Evolutionary conservation across 1,284 basidiomycete genomes (phyloP), one percentile per base, ranked within the genome.

Genomic region (Anthracocystis walkeri): DNA sequence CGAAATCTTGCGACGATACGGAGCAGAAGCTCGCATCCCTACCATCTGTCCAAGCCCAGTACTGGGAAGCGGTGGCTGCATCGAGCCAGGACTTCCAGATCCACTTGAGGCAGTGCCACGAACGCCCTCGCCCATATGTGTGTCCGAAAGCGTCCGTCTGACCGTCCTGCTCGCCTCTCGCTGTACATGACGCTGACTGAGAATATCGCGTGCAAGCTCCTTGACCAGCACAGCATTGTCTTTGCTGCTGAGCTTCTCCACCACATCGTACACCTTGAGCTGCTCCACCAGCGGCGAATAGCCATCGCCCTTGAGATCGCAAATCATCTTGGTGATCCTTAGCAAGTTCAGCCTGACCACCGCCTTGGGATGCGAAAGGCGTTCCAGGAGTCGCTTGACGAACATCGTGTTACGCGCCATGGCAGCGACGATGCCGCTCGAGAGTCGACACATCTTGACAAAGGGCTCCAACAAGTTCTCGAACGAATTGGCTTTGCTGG

Each of bases 291-390:
- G 52, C 46, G 73, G 45, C 20, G 68, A 65, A 29, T 65, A 48
- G 14, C 65, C 62, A 0, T 93, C 93, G 76, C 94, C 92, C 12
- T 51, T 50, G 6, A 91, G 90, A 75, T 98, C 96, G 86, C 92
- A 95, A 1, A 95, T 90, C 0, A 92, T 89, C 69, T 92, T 90
- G 40, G 95, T 88, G 65, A 98, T 90, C 64, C 93, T 90, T 49
- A 99, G 88, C 38, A 99, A 88, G 84, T 94, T 96, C 55, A 97
- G 89, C 55, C 94, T 90, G 23, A 95, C 93, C 51, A 97, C 92
- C 0, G 95, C 92, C 79, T 94, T 92, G 84, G 90, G 78, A 23
- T 86, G 86, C 14, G 89, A 88, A 3, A 98, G 89, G n/a, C 93
- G 89, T 69, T 97, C 94, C 58, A 94, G 89, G 65, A 97, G 89